Percentiles rank a stretch among this genome's conserved stretches.
These are phyloP conservation scores for Carex scoparia DNA, from an alignment of 176 grass and related monocot species.

Conservation along the genomic window DNA sequence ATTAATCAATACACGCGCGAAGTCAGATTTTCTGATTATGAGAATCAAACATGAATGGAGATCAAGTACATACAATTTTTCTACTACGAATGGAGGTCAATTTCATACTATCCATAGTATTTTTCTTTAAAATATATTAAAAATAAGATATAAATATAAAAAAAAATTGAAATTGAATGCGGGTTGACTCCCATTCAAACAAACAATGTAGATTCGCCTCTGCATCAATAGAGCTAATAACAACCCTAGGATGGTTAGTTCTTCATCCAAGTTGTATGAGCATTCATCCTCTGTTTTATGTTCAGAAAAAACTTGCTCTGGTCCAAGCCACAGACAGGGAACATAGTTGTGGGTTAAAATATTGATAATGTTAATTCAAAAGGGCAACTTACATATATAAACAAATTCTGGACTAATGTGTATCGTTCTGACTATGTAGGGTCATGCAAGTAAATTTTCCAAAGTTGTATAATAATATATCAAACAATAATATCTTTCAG, in stretches of 20 bases:
- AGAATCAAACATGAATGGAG: no score
- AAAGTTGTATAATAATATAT: background rate
- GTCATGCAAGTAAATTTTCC: background rate
- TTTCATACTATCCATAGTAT: no score
- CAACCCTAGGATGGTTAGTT: background rate
- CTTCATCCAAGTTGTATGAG: background rate
- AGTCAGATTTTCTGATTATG: no score
- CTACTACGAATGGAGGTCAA: no score
- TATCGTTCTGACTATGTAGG: background rate
- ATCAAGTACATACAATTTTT: no score
- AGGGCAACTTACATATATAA: background rate
- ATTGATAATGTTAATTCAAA: background rate
- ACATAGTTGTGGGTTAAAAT: background rate
- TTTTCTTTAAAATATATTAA: no score
- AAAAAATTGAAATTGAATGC: no score
- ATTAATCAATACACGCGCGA: background rate
- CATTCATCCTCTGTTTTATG: background rate
- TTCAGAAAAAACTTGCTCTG: no score
- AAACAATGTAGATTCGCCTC: no score
- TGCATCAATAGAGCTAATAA: background rate
- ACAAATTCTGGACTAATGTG: background rate
- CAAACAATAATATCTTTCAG: background rate
- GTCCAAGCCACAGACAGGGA: no score
- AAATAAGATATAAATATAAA: no score
- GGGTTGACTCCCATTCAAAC: no score